These are phyloP conservation scores for Cruciata laevipes DNA, from an alignment of 257 asterid genomes.

Conservation along the genomic window DNA sequence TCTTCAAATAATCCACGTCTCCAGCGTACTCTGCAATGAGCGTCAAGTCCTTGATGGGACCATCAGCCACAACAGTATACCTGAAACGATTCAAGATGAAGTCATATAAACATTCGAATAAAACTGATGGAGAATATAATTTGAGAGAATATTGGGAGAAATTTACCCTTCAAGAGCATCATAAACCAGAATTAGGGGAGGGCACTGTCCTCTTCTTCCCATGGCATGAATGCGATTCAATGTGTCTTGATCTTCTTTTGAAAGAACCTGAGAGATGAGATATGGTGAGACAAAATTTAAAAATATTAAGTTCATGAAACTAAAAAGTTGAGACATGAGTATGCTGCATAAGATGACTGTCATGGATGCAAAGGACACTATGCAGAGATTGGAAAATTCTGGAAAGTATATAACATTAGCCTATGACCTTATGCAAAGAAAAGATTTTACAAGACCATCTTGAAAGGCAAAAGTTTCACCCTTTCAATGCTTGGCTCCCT, in stretches of 20 bases:
- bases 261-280: conserved; percentile 43
- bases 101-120: conserved; percentile 7
- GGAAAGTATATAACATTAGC: too few relatives aligned
- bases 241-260: conserved; percentile 63
- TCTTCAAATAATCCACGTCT: conserved; percentile 71
- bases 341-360: background rate
- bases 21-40: conserved; percentile 72
- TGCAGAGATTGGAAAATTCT: background rate
- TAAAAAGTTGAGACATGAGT: background rate
- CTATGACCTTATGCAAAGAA: too few relatives aligned
- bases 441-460: too few relatives aligned
- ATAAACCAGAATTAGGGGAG: conserved; percentile 66
- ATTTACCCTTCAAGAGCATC: conserved; percentile 79
- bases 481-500: background rate
- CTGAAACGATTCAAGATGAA: conserved; percentile 35
- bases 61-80: conserved; percentile 84
- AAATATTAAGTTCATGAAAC: background rate
- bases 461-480: too few relatives aligned
- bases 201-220: conserved; percentile 60
- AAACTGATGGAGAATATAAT: conserved; percentile 9
- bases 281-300: background rate
- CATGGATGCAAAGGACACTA: background rate
- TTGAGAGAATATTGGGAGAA: conserved; percentile 5
- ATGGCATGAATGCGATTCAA: conserved; percentile 45
- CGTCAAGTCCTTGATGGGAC: conserved; percentile 77